Evolutionary conservation across 2,329 filamentous ascomycete genomes (phyloP).

Genomic region (Fusarium protoensiforme): DNA sequence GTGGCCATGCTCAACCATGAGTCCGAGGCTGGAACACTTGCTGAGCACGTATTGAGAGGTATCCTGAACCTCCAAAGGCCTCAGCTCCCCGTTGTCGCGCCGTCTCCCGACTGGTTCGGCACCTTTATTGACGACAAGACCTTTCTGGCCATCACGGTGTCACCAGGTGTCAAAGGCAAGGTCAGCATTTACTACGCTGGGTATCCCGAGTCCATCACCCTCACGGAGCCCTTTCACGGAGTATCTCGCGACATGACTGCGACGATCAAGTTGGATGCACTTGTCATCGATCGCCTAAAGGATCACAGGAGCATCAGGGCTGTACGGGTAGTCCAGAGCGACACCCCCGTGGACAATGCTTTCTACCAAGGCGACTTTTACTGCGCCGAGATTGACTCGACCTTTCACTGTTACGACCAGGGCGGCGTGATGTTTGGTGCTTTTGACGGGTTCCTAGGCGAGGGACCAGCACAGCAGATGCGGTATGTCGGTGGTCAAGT

Average conservation of each 20-base stretch:
- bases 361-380: constrained; percentile 19
- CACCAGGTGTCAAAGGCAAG: constrained; percentile 8
- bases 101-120: constrained; percentile 5
- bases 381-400: constrained; percentile 22
- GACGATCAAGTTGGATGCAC: not conserved
- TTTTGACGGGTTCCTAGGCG: constrained; percentile 23
- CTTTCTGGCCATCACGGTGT: constrained; percentile 23
- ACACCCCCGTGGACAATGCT: not conserved
- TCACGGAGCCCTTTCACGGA: constrained; percentile 17
- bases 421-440: constrained; percentile 26
- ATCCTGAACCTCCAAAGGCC: constrained; percentile 17
- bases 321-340: not conserved
- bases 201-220: constrained; percentile 20
- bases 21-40: constrained; percentile 15
- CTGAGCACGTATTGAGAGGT: constrained; percentile 12
- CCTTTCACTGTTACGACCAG: constrained; percentile 22
- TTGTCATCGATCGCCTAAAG: constrained; percentile 21
- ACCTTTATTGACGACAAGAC: constrained; percentile 25
- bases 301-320: constrained; percentile 22
- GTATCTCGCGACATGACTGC: constrained; percentile 20
- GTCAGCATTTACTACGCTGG: constrained; percentile 22
- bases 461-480: constrained; percentile 28
- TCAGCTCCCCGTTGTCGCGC: constrained; percentile 1
- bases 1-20: constrained; percentile 31
- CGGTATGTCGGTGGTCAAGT: constrained; percentile 18